Evolutionary conservation across 345 rosid species (phyloP), one percentile per base, ranked within the genome.

Genomic region (Turnera subulata): DNA sequence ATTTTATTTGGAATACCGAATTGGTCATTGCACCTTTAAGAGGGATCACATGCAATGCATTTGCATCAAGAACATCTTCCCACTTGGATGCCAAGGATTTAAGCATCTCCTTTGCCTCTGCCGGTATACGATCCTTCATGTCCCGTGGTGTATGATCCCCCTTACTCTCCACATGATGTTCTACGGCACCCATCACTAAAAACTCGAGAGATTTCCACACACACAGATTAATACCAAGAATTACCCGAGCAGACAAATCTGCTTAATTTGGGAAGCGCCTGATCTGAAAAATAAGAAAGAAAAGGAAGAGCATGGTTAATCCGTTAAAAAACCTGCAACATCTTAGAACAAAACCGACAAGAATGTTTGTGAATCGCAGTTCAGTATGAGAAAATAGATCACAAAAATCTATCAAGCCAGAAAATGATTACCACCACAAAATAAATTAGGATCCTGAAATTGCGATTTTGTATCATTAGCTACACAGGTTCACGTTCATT

Each of bases 1-100:
- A 66, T 51, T 68, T 68, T 42, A 68, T 62, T 56, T 68, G 58
- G 43, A 68, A 68, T 1, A 68, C 63, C 58, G 61, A 29, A 56
- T 68, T 68, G 40, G 73, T 68, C 73, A 68, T 68, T 42, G 73
- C 73, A 62, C 73, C 73, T 32, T 61, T 68, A 12, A 68, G 62
- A 55, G 73, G 73, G 53, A 62, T 56, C 56, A 68, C 67, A 23
- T 56, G 63, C 53, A 68, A 50, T 7, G 45, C 62, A 62, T 51
- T 68, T 42, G 67, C 40, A 50, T 68, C 67, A 26, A 20, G 17
- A 25, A 55, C 63, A 62, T 68, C 73, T 17, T 68, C 73, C 67
- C 73, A 56, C 50, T 68, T 56, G 1, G 64, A 63, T 8, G 73
- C 68, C 64, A 69, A 25, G 2, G 73, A 69, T 61, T 63, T 69